These are phyloP conservation scores for Alternaria triticina DNA, from an alignment of 2,329 filamentous ascomycete genomes.

Conservation along the genomic window DNA sequence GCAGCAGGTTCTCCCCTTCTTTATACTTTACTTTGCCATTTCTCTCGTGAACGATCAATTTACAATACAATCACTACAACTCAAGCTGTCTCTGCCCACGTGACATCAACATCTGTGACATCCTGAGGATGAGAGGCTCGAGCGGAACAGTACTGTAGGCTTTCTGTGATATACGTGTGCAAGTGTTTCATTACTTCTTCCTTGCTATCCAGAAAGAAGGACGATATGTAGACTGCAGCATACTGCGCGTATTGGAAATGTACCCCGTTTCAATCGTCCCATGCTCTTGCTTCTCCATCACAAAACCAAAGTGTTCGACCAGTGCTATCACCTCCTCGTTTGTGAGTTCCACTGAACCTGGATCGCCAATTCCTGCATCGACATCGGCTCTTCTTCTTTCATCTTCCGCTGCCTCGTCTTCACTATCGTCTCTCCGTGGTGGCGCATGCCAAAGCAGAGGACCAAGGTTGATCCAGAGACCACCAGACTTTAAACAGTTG, in stretches of 20 bases:
- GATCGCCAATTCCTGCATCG: slow-evolving; percentile 76
- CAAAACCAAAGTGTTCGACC: slow-evolving; percentile 77
- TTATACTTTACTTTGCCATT: neutral
- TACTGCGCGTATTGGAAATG: slow-evolving; percentile 82
- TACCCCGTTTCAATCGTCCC: slow-evolving; percentile 75
- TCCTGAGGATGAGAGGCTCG: neutral
- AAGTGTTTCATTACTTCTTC: slow-evolving; percentile 56
- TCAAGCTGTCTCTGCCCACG: neutral
- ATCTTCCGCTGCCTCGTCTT: slow-evolving; percentile 5
- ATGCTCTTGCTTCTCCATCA: slow-evolving; percentile 66
- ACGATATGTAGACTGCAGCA: slow-evolving; percentile 83
- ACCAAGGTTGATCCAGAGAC: slow-evolving; percentile 87
- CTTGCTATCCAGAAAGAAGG: slow-evolving; percentile 86
- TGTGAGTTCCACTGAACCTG: slow-evolving; percentile 87
- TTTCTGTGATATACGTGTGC: neutral
- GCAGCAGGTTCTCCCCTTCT: neutral
- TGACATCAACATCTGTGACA: neutral
- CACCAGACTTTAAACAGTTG: slow-evolving; percentile 77
- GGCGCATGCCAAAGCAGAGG: slow-evolving; percentile 97
- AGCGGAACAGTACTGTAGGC: neutral
- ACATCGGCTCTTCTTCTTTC: slow-evolving; percentile 20
- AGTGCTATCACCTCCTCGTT: slow-evolving; percentile 86
- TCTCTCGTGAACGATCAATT: neutral
- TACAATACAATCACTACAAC: neutral
- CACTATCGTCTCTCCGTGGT: slow-evolving; percentile 56